phyloP scores from a whole-genome alignment of 192 early-diverging fungal genomes.

The Backusella luteola region DNA sequence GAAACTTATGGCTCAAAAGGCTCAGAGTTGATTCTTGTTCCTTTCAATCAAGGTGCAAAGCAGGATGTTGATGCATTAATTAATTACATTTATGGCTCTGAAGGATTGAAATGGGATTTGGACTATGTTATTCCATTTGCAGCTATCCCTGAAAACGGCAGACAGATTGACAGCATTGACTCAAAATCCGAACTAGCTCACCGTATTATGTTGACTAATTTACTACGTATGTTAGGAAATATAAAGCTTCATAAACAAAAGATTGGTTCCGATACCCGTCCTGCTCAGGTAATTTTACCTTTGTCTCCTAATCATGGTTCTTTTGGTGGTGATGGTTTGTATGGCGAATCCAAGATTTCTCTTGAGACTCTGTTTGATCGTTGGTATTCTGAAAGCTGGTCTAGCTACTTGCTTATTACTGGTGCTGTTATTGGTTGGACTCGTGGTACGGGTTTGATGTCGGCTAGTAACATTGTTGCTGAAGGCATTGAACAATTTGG shows the following conservation, averaged over 20 bases:
- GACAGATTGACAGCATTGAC: conserved; percentile 82
- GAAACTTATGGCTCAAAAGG: conserved; percentile 87
- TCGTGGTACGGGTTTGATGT: conserved; percentile 94
- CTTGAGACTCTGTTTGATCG: conserved; percentile 90
- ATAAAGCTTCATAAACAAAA: conserved; percentile 81
- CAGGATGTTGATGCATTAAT: conserved; percentile 79
- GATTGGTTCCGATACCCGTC: conserved; percentile 77
- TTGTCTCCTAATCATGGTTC: conserved; percentile 96
- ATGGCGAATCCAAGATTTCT: conserved; percentile 91
- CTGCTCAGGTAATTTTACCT: conserved; percentile 87
- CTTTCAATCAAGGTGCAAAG: conserved; percentile 91
- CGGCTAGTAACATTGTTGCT: conserved; percentile 84
- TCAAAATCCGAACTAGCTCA: conserved; percentile 89
- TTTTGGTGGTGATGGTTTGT: conserved; percentile 91
- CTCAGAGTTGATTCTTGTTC: conserved; percentile 81
- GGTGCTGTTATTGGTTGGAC: conserved; percentile 98
- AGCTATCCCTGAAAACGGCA: conserved; percentile 86
- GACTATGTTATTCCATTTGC: conserved; percentile 96
- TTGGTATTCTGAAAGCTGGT: conserved; percentile 90
- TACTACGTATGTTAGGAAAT: conserved; percentile 81
- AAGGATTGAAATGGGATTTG: conserved; percentile 89
- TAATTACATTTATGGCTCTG: conserved; percentile 82
- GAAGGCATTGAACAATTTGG: conserved; percentile 86
- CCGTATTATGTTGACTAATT: conserved; percentile 92
- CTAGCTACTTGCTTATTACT: conserved; percentile 79